A percentile compares a stretch with the other conserved stretches of the same genome.
These are phyloP conservation scores for Gentiana macrophylla DNA, from an alignment of 257 asterid species.

Conservation along the genomic window DNA sequence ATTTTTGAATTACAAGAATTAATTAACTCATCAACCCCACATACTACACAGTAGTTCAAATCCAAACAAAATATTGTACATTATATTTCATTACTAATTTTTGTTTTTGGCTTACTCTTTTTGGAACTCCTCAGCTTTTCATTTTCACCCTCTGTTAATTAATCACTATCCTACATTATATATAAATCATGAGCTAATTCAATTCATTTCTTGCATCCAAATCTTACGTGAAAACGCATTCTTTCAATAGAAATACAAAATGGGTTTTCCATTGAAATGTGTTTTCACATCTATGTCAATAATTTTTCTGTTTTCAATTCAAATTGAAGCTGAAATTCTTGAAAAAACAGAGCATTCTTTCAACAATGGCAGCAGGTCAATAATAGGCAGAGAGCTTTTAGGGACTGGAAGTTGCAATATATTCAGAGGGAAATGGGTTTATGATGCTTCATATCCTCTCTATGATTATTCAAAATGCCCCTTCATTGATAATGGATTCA, in stretches of 20 bases:
- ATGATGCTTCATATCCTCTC: conserved; percentile 79
- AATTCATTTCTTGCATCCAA: conserved; percentile 2
- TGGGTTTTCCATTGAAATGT: conserved; percentile 27
- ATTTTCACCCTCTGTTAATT: conserved; percentile 1
- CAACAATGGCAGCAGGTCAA: conserved; percentile 21
- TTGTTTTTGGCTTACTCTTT: neutral
- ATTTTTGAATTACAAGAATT: neutral
- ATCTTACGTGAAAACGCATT: neutral
- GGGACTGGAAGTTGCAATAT: conserved; percentile 46
- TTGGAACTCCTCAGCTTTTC: neutral
- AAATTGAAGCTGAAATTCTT: conserved; percentile 22
- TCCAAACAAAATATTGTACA: conserved; percentile 4
- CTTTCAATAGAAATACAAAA: conserved; percentile 13
- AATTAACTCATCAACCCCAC: conserved; percentile 18
- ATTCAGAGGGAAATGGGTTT: conserved; percentile 74
- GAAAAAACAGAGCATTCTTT: conserved; percentile 14
- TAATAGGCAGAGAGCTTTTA: conserved; percentile 13
- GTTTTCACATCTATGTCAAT: conserved; percentile 18
- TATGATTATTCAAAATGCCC: conserved; percentile 70
- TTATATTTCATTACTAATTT: conserved; percentile 8
- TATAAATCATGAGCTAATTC: neutral
- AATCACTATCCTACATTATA: neutral
- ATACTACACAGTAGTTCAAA: conserved; percentile 10
- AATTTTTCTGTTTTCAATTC: conserved; percentile 23
- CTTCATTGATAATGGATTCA: conserved; percentile 73